These are phyloP conservation scores for Bacterosira constricta DNA, from an alignment of 108 stramenopile genomes.

Conservation along the genomic window DNA sequence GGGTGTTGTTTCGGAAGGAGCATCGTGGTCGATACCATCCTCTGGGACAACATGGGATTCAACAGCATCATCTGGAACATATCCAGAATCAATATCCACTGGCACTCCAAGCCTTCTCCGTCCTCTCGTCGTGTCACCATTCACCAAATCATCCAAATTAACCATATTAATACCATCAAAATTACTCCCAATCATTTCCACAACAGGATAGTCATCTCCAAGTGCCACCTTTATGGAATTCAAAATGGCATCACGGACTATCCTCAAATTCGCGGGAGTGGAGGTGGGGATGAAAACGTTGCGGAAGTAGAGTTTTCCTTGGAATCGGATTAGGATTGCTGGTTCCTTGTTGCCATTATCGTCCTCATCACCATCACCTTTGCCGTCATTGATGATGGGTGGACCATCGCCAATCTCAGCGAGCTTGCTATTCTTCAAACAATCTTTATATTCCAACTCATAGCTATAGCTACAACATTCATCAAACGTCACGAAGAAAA, in stretches of 20 bases:
- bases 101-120: no score
- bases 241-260: slow-evolving; percentile 1
- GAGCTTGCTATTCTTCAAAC: slow-evolving; percentile 1
- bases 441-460: background rate
- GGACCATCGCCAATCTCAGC: background rate
- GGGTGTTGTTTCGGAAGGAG: background rate
- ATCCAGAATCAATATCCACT: no score
- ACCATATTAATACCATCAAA: slow-evolving; percentile 18
- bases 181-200: background rate
- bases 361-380: background rate
- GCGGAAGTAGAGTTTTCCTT: slow-evolving; percentile 17
- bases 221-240: background rate
- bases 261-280: slow-evolving; percentile 2
- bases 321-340: background rate
- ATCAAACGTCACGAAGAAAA: slow-evolving; percentile 7
- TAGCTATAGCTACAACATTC: slow-evolving; percentile 5
- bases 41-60: no score
- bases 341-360: background rate
- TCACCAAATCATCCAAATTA: no score
- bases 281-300: slow-evolving; percentile 17
- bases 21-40: no score
- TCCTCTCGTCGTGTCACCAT: no score
- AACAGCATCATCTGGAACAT: no score
- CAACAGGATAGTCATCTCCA: background rate
- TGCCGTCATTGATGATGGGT: background rate